Evolutionary conservation across 2,329 filamentous ascomycete genomes (phyloP).

Genomic region (Alternaria brassicae): DNA sequence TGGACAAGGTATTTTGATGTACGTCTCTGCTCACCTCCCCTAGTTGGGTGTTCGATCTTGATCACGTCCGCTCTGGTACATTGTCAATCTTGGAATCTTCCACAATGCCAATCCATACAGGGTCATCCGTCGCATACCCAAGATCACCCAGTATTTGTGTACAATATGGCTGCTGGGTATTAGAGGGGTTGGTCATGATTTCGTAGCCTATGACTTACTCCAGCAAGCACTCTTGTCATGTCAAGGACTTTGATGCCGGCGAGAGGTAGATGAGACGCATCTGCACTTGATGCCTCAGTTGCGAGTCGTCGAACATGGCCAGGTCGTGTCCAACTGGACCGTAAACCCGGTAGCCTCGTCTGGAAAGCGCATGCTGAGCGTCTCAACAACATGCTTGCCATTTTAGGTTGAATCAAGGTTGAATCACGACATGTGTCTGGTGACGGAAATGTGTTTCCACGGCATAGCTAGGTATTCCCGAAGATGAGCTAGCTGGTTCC

Average conservation of each 20-base stretch:
- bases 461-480: constrained; percentile 18
- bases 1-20: not conserved
- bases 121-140: constrained; percentile 68
- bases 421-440: not conserved
- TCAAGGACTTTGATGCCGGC: constrained; percentile 89
- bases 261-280: constrained; percentile 69
- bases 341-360: constrained; percentile 3
- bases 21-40: constrained; percentile 34
- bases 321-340: constrained; percentile 18
- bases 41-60: constrained; percentile 88
- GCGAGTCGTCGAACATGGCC: constrained; percentile 49
- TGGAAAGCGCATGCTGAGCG: constrained; percentile 24
- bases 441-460: constrained; percentile 13
- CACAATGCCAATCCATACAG: constrained; percentile 39
- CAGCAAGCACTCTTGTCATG: constrained; percentile 94
- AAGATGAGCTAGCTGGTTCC: constrained; percentile 19
- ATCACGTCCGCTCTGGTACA: constrained; percentile 84
- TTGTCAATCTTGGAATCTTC: constrained; percentile 21
- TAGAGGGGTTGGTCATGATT: constrained; percentile 14
- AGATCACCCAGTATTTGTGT: constrained; percentile 96
- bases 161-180: constrained; percentile 78
- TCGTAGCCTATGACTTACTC: constrained; percentile 65
- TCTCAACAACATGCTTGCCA: constrained; percentile 23
- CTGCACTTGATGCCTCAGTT: constrained; percentile 47
- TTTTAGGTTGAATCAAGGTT: constrained; percentile 11